These are phyloP conservation scores for Aquanectria penicillioides DNA, from an alignment of 2,329 filamentous ascomycete species.

Conservation along the genomic window DNA sequence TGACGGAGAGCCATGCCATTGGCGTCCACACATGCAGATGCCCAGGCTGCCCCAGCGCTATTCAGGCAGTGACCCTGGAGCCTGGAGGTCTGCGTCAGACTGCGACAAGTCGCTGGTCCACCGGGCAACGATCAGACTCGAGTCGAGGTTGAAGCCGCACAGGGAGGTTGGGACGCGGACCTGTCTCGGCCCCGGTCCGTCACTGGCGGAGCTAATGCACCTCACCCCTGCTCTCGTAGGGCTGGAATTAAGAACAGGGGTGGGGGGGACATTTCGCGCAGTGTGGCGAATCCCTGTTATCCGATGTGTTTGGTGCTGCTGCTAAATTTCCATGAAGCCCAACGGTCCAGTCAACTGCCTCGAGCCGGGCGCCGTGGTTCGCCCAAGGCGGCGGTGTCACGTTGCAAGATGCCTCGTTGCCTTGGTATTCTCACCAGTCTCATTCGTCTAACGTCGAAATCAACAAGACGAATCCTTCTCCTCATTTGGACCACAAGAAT, in stretches of 20 bases:
- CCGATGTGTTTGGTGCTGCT: background rate
- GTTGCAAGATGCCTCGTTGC: constrained; percentile 19
- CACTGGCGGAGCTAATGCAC: constrained; percentile 39
- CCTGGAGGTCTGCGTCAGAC: constrained; percentile 34
- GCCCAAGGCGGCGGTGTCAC: constrained; percentile 18
- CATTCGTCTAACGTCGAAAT: background rate
- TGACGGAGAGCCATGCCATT: constrained; percentile 30
- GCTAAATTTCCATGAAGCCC: no score
- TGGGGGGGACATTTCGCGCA: constrained; percentile 22
- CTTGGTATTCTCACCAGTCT: constrained; percentile 4
- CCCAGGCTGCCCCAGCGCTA: constrained; percentile 36
- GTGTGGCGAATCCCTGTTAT: background rate
- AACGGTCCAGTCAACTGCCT: background rate
- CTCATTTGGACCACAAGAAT: background rate
- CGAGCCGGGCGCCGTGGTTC: constrained; percentile 6
- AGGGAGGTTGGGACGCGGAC: constrained; percentile 34
- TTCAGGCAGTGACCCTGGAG: constrained; percentile 39
- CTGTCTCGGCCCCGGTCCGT: constrained; percentile 32
- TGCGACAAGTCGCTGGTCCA: constrained; percentile 30
- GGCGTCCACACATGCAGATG: constrained; percentile 27
- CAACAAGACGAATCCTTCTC: background rate
- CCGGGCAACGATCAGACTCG: constrained; percentile 35
- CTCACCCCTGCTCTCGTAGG: constrained; percentile 34
- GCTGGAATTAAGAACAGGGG: constrained; percentile 36
- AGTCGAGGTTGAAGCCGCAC: constrained; percentile 29